A percentile compares a stretch with the other conserved stretches of the same genome.
Evolutionary conservation across 257 asterid genomes (phyloP).

Genomic region (Solanum piurae): DNA sequence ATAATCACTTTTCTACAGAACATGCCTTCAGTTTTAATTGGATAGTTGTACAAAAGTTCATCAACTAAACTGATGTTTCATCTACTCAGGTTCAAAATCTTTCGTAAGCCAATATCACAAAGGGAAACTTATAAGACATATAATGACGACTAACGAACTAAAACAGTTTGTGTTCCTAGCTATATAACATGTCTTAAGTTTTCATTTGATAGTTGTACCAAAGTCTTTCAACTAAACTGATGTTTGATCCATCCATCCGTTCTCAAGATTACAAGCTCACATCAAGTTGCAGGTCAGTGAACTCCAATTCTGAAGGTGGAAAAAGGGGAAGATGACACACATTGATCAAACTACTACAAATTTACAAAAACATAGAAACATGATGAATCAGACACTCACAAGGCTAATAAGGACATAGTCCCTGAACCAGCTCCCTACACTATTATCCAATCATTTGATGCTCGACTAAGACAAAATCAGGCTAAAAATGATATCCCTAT

Average conservation of each 20-base stretch:
- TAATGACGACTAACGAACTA: neutral
- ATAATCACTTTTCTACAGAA: neutral
- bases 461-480: too few relatives aligned
- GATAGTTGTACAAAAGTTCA: neutral
- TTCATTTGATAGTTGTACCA: neutral
- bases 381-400: too few relatives aligned
- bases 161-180: neutral
- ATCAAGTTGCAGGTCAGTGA: constrained; percentile 34
- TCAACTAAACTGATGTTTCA: neutral
- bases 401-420: too few relatives aligned
- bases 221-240: neutral
- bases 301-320: neutral
- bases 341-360: too few relatives aligned
- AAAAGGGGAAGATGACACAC: too few relatives aligned
- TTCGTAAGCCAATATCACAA: neutral
- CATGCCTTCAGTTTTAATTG: neutral
- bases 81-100: neutral
- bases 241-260: neutral
- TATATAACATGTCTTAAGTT: neutral
- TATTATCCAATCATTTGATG: too few relatives aligned
- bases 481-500: too few relatives aligned
- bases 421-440: too few relatives aligned
- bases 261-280: neutral
- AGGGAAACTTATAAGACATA: neutral
- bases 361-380: too few relatives aligned